These are phyloP conservation scores for Plectosphaerella cucumerina DNA, from an alignment of 2,329 filamentous ascomycete species.

Conservation along the genomic window DNA sequence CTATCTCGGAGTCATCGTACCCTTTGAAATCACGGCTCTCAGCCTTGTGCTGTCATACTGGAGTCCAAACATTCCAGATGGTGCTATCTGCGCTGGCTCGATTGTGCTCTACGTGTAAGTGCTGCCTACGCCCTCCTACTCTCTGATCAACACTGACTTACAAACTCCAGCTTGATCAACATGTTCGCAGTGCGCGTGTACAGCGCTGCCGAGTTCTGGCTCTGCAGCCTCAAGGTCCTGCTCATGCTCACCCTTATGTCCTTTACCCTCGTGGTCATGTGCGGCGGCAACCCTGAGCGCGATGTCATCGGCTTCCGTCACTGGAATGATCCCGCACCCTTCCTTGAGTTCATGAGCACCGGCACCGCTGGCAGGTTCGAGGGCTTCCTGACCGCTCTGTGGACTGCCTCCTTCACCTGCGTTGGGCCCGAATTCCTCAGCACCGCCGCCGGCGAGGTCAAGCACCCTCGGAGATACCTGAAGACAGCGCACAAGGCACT, in stretches of 20 bases:
- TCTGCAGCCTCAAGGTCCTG: constrained; percentile 53
- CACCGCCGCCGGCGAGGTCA: constrained; percentile 63
- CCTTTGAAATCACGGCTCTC: constrained; percentile 45
- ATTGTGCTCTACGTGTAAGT: constrained; percentile 5
- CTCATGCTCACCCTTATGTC: constrained; percentile 60
- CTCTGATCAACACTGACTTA: too few species aligned
- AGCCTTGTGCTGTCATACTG: constrained; percentile 33
- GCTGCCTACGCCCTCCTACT: neutral
- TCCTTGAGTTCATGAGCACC: constrained; percentile 20
- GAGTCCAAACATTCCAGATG: constrained; percentile 22
- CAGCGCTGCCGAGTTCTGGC: constrained; percentile 70
- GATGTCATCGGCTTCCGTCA: constrained; percentile 62
- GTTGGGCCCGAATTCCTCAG: constrained; percentile 63
- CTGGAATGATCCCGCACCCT: constrained; percentile 62
- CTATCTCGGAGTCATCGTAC: constrained; percentile 45
- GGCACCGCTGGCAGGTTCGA: constrained; percentile 64
- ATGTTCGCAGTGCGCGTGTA: constrained; percentile 49
- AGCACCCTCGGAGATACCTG: constrained; percentile 55
- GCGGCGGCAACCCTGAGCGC: constrained; percentile 56
- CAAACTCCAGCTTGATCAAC: neutral
- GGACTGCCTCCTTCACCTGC: constrained; percentile 61
- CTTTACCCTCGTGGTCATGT: constrained; percentile 57
- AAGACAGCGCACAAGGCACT: constrained; percentile 62
- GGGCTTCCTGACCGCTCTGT: constrained; percentile 65
- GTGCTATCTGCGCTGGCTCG: constrained; percentile 10